A percentile compares a stretch with the other conserved stretches of the same genome.
Evolutionary conservation across 345 rosid genomes (phyloP).

Genomic region (Bretschneidera sinensis): DNA sequence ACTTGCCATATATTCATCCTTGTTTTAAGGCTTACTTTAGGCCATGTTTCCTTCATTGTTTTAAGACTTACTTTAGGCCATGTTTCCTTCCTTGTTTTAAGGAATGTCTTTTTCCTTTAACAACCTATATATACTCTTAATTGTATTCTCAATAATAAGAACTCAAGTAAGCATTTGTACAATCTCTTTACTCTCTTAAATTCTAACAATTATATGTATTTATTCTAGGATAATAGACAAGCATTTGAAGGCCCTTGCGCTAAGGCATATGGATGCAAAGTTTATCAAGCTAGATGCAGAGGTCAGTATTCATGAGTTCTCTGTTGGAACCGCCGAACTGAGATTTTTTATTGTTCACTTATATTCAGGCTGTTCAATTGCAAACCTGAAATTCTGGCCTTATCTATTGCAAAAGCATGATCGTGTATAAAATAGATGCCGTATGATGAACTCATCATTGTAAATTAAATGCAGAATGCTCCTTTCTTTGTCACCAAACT

Average conservation of each 20-base stretch:
- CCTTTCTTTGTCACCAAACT: slow-evolving; percentile 91
- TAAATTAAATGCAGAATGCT: slow-evolving; percentile 62
- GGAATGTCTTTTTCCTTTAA: too few species aligned
- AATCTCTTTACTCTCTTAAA: too few species aligned
- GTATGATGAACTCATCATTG: slow-evolving; percentile 4
- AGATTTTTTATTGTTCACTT: neutral
- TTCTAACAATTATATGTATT: too few species aligned
- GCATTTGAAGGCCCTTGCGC: slow-evolving; percentile 79
- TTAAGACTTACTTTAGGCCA: too few species aligned
- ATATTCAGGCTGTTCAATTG: neutral
- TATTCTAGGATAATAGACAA: slow-evolving; percentile 82
- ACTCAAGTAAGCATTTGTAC: too few species aligned
- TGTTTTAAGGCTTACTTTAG: too few species aligned
- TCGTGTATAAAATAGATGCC: neutral
- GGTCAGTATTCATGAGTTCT: slow-evolving; percentile 36
- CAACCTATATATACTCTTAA: too few species aligned
- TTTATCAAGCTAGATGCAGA: slow-evolving; percentile 88
- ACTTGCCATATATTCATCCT: too few species aligned
- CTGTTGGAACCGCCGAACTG: neutral
- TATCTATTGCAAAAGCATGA: neutral
- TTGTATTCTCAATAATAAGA: too few species aligned
- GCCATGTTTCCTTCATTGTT: too few species aligned
- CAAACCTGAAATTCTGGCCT: neutral
- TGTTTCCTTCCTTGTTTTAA: too few species aligned
- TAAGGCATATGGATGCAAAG: slow-evolving; percentile 72